phyloP scores from a whole-genome alignment of 2,329 filamentous ascomycete species.

The Thielaviopsis euricoi region DNA sequence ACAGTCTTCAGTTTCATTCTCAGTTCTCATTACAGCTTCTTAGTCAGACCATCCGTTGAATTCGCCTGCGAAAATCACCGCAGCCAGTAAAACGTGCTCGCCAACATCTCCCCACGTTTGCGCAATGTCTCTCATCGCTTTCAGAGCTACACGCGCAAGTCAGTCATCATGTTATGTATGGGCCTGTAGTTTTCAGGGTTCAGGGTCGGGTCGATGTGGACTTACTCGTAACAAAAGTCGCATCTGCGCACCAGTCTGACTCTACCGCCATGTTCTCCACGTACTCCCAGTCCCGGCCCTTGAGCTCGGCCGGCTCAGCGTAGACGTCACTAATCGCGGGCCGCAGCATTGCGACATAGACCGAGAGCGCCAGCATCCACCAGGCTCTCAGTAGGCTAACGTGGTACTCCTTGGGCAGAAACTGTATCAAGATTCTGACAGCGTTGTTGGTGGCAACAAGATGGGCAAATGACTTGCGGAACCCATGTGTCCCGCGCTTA shows the following conservation, averaged over 20 bases:
- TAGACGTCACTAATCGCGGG: constrained; percentile 54
- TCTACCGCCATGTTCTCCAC: constrained; percentile 55
- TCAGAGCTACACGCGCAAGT: constrained; percentile 23
- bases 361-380: constrained; percentile 68
- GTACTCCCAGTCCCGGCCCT: constrained; percentile 58
- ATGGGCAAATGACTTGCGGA: constrained; percentile 74
- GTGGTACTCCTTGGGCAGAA: constrained; percentile 59
- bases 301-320: constrained; percentile 40
- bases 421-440: constrained; percentile 65
- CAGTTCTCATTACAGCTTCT: not conserved
- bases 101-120: constrained; percentile 58
- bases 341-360: constrained; percentile 61
- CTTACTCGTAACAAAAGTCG: constrained; percentile 72
- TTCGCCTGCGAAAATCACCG: constrained; percentile 55
- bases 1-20: not conserved
- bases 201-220: not conserved
- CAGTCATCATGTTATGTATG: too few species aligned
- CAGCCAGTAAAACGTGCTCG: constrained; percentile 48
- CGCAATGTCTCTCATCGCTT: constrained; percentile 58
- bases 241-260: constrained; percentile 51
- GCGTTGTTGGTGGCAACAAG: constrained; percentile 76
- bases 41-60: constrained; percentile 48
- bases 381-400: constrained; percentile 63
- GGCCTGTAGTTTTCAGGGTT: not conserved
- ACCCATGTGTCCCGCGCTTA: constrained; percentile 40